phyloP scores from a whole-genome alignment of 306 rosid species.

The Arachis stenosperma region DNA sequence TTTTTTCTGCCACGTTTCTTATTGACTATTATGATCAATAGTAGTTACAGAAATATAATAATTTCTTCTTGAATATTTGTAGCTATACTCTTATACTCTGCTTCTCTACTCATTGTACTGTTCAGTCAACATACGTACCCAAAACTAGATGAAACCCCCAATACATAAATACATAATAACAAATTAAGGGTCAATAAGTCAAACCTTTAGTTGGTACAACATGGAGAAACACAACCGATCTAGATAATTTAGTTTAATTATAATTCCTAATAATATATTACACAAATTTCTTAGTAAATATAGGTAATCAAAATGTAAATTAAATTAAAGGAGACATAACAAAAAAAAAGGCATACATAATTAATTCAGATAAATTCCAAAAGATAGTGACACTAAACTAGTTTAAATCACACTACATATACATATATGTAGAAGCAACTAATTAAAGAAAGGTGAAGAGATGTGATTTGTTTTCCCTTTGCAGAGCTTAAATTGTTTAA shows the following conservation, averaged over 20 bases:
- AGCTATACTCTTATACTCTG: background rate
- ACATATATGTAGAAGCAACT: slow-evolving; percentile 35
- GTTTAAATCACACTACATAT: slow-evolving; percentile 38
- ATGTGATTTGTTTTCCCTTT: slow-evolving; percentile 40
- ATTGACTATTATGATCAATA: background rate
- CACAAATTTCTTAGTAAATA: slow-evolving; percentile 7
- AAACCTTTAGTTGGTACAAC: background rate
- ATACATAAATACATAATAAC: too few relatives aligned
- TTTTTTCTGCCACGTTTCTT: background rate
- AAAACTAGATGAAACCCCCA: too few relatives aligned
- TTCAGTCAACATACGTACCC: too few relatives aligned
- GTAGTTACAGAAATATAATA: background rate
- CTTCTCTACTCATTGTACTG: too few relatives aligned
- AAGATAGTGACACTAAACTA: slow-evolving; percentile 51
- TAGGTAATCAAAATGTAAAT: slow-evolving; percentile 44
- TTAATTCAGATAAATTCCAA: slow-evolving; percentile 42
- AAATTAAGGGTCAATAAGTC: background rate
- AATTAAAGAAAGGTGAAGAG: slow-evolving; percentile 27
- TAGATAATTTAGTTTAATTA: background rate
- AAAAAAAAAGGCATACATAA: background rate
- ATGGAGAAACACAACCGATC: background rate
- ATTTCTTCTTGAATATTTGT: background rate
- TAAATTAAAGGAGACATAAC: too few relatives aligned
- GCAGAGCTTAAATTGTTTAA: slow-evolving; percentile 48
- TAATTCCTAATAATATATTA: background rate